These are phyloP conservation scores for Colletotrichum camelliae DNA, from an alignment of 2,329 filamentous ascomycete species.

Conservation along the genomic window DNA sequence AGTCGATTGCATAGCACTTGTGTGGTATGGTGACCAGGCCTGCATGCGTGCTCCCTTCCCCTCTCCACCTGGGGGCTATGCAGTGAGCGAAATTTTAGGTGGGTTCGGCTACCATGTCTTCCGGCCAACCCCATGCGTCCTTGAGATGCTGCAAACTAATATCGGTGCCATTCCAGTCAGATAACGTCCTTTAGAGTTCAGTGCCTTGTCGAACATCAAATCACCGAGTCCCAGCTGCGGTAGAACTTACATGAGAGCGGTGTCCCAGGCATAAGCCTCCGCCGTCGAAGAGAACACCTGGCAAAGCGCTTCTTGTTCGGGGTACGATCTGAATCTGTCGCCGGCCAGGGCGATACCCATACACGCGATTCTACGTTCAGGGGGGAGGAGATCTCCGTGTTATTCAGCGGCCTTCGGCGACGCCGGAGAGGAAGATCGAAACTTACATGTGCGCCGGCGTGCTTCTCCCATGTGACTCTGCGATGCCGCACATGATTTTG, in stretches of 20 bases:
- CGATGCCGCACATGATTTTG: not conserved
- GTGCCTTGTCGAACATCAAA: not conserved
- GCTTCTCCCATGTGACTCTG: not conserved
- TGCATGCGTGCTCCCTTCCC: not conserved
- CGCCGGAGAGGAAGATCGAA: not conserved
- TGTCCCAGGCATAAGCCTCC: not conserved
- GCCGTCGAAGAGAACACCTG: constrained; percentile 35
- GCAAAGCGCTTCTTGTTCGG: constrained; percentile 42
- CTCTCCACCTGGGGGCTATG: not conserved
- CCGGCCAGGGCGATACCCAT: constrained; percentile 36
- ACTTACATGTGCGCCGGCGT: constrained; percentile 1
- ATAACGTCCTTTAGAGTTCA: not conserved
- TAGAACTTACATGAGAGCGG: not conserved
- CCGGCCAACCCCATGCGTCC: not conserved
- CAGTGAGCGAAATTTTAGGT: not conserved
- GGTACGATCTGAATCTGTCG: constrained; percentile 38
- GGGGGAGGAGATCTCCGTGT: not conserved
- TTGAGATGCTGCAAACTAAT: not conserved
- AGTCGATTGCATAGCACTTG: not conserved
- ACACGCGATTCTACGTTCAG: constrained; percentile 25
- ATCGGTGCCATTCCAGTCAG: not conserved
- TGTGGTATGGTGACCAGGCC: not conserved
- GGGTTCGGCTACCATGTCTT: not conserved
- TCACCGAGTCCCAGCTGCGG: not conserved
- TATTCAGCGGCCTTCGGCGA: not conserved